phyloP scores from a whole-genome alignment of 441 rosid species.

The Erodium trifolium region DNA sequence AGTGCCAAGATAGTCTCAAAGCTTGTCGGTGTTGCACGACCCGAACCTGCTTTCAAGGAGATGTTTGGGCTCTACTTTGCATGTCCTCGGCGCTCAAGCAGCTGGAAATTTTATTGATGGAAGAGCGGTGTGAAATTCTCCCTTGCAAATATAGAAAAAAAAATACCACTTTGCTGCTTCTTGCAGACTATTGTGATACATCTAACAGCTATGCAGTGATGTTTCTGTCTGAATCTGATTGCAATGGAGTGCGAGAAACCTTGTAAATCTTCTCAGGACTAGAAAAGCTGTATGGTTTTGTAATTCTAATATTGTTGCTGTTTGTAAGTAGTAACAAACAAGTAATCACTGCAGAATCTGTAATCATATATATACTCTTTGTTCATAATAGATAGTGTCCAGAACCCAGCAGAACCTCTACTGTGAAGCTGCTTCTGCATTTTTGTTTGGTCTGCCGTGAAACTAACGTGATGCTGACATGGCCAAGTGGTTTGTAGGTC shows the following conservation, averaged over 20 bases:
- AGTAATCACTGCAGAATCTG: background rate
- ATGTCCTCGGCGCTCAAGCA: conserved; percentile 25
- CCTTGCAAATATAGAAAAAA: background rate
- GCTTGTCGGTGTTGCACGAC: conserved; percentile 57
- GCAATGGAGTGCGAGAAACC: background rate
- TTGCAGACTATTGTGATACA: background rate
- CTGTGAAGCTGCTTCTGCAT: background rate
- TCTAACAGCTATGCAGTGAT: background rate
- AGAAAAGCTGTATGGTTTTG: background rate
- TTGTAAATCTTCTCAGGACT: background rate
- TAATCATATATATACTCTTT: background rate
- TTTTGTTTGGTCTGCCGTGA: no score
- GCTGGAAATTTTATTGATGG: conserved; percentile 38
- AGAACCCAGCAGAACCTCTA: background rate
- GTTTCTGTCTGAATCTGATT: background rate
- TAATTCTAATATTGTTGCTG: background rate
- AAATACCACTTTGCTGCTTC: background rate
- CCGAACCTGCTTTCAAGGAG: conserved; percentile 54
- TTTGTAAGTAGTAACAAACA: background rate
- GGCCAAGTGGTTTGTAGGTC: no score
- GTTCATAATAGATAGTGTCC: background rate
- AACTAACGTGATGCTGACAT: no score
- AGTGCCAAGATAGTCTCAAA: conserved; percentile 69
- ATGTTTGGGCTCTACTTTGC: conserved; percentile 72
- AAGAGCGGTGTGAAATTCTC: conserved; percentile 9